Evolutionary conservation across 176 grass and related monocot species (phyloP).

Genomic region (Aechmea fasciata): DNA sequence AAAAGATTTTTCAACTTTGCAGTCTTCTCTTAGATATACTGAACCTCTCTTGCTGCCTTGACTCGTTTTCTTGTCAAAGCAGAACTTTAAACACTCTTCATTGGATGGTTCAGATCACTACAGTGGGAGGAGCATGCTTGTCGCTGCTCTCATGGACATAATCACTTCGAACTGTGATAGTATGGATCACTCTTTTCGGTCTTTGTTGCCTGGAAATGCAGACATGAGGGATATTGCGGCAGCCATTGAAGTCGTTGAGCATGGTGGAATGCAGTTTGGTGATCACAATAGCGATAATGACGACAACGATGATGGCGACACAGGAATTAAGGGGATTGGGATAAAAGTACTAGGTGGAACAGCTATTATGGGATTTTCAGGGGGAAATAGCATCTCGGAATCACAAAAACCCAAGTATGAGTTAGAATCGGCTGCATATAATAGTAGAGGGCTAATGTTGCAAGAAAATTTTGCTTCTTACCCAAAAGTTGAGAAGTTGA

Average conservation of each 20-base stretch:
- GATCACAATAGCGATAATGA: conserved; percentile 38
- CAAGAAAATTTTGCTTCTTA: conserved; percentile 30
- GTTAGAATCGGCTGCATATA: conserved; percentile 11
- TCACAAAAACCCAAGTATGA: not conserved
- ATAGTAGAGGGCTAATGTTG: conserved; percentile 4
- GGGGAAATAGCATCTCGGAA: conserved; percentile 13
- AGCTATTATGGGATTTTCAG: conserved; percentile 74
- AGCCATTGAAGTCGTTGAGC: conserved; percentile 87
- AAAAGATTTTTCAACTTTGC: not conserved
- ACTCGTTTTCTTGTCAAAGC: conserved; percentile 20
- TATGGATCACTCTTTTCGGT: conserved; percentile 47
- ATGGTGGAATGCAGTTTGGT: conserved; percentile 81
- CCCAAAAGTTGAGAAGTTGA: conserved; percentile 26
- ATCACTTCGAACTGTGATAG: conserved; percentile 89
- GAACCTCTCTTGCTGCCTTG: conserved; percentile 8
- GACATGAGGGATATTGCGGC: conserved; percentile 73
- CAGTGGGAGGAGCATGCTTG: conserved; percentile 97
- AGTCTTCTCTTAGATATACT: not conserved
- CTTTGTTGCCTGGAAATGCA: conserved; percentile 63
- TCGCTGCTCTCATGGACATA: conserved; percentile 93
- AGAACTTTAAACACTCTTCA: conserved; percentile 70
- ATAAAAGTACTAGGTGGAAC: conserved; percentile 93
- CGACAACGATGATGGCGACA: conserved; percentile 42
- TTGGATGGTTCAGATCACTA: conserved; percentile 50
- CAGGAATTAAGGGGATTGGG: conserved; percentile 74